Percentiles rank a stretch among this genome's conserved stretches.
These are phyloP conservation scores for Candida sphagnicola DNA, from an alignment of 805 yeast species.

Conservation along the genomic window DNA sequence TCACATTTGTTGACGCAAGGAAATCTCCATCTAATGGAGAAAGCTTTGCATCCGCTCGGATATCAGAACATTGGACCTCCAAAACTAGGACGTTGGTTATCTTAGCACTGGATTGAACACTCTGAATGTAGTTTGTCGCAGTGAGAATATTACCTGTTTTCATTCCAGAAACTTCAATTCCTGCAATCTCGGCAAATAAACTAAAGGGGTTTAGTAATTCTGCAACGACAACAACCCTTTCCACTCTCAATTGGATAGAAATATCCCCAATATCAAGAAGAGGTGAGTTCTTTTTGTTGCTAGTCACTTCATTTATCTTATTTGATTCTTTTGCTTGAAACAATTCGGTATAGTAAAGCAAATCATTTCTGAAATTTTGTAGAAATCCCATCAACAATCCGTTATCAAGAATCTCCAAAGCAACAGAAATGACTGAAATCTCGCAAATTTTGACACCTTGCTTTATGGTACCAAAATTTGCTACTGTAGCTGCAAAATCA, in stretches of 20 bases:
- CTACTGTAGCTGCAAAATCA: slow-evolving; percentile 7
- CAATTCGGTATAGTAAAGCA: background rate
- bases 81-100: slow-evolving; percentile 6
- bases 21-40: background rate
- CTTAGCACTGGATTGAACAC: slow-evolving; percentile 5
- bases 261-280: slow-evolving; percentile 3
- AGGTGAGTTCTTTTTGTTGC: no score
- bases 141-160: slow-evolving; percentile 2
- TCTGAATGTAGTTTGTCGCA: background rate
- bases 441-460: slow-evolving; percentile 10
- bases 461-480: slow-evolving; percentile 12
- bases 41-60: slow-evolving; percentile 4
- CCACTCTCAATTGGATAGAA: background rate
- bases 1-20: slow-evolving; percentile 2
- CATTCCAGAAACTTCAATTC: background rate
- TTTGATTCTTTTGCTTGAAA: background rate
- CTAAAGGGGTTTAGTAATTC: slow-evolving; percentile 8
- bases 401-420: slow-evolving; percentile 8
- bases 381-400: background rate
- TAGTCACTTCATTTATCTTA: background rate
- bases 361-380: background rate
- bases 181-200: slow-evolving; percentile 6
- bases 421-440: slow-evolving; percentile 6
- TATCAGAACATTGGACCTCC: slow-evolving; percentile 9
- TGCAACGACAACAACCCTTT: slow-evolving; percentile 3